Evolutionary conservation across 352 stramenopile species (phyloP), one percentile per base, ranked within the genome.

Genomic region (Pythium apleroticum): DNA sequence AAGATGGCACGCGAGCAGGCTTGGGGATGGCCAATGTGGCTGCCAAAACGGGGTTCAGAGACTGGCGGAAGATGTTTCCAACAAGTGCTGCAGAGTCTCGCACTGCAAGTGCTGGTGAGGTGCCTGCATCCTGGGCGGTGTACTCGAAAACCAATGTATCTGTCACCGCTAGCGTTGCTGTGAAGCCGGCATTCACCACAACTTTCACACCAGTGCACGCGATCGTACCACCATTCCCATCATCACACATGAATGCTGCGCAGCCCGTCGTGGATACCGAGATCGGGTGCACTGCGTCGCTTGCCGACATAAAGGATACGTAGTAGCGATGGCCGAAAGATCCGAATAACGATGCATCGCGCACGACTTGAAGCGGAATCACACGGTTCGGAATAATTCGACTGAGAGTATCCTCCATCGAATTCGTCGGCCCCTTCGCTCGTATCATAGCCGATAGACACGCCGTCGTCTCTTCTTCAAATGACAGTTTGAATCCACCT

Each of bases 71-170:
- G 1, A 91, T 86, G 17, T 63, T 49, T 4, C 79, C 79, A 10
- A 45, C 71, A 4, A 91, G 52, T 7, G 80, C 68, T 0, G 20
- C 53, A 0, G 66, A 43, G 24, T 76, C 69, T 19, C 70, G 60
- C 30, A 84, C 77, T 0, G 65, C 74, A 10, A 87, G 60, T 0
- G 52, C 45, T 0, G 50, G 57, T 0, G 66, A 65, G 22, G 71
- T 63, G 22, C 91, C 84, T 0, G 54, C 65, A 0, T 72, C 8
- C 22, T 91, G 80, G 4, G 89, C 66, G 0, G 65, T 31, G 65
- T 91, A 93, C 4, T 70, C 80, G 52, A 90, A 89, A 7, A 72
- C 77, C 49, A 91, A 56, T 1, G 68, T 75, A 28, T 80, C 64
- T 0, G 78, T 86, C 9, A 63, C 31, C 1, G 82, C 82, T 6